Conservation (phyloP, 1,284 basidiomycete genomes). For the Takashimella koratensis region DNA sequence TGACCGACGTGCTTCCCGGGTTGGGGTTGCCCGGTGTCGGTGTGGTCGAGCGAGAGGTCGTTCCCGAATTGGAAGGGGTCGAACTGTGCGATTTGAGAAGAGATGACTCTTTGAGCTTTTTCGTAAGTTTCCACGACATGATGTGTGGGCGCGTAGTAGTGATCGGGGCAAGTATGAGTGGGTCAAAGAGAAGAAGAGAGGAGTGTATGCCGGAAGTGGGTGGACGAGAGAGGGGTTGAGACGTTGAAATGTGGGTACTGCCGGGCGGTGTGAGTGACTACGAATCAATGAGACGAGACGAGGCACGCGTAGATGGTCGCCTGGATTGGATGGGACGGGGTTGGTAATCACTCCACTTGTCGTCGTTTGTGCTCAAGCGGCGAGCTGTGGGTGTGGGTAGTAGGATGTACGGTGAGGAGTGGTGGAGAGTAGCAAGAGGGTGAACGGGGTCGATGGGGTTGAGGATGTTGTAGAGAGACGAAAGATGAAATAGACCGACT, state of each 20-base stretch:
- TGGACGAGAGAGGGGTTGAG: not conserved
- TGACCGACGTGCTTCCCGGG: conserved; percentile 24
- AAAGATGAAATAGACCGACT: not conserved
- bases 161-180: conserved; percentile 1
- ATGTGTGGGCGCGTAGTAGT: too few species aligned
- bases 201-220: not conserved
- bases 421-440: not conserved
- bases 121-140: conserved; percentile 53
- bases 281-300: not conserved
- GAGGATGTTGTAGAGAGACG: not conserved
- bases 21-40: conserved; percentile 49
- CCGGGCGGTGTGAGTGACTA: not conserved
- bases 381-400: conserved; percentile 1
- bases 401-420: not conserved
- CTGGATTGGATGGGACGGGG: not conserved
- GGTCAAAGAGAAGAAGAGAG: not conserved
- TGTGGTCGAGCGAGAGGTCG: conserved; percentile 45
- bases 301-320: not conserved
- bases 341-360: too few species aligned
- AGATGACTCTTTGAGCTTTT: conserved; percentile 50
- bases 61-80: conserved; percentile 25
- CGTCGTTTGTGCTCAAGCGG: not conserved
- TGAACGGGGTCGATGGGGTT: conserved; percentile 1
- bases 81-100: conserved; percentile 32
- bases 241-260: too few species aligned